phyloP scores from a whole-genome alignment of 129 eudicot species.

The Apium graveolens region DNA sequence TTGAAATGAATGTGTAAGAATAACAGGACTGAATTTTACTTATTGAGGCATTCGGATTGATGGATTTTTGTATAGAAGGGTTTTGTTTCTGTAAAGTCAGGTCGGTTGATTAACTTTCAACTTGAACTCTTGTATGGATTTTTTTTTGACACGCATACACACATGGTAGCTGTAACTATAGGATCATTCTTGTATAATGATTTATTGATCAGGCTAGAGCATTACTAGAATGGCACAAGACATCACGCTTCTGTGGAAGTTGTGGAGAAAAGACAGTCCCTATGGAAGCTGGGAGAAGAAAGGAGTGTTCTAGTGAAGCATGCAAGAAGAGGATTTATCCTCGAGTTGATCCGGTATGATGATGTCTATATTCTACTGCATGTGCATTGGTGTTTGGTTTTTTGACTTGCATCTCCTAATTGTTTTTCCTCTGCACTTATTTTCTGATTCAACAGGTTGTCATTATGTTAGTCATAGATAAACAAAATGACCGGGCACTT shows the following conservation, averaged over 20 bases:
- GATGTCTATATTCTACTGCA: slow-evolving; percentile 2
- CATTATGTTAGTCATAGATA: slow-evolving; percentile 84
- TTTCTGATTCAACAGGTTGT: slow-evolving; percentile 51
- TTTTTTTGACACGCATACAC: background rate
- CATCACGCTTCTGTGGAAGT: slow-evolving; percentile 71
- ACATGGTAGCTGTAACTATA: background rate
- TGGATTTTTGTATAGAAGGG: background rate
- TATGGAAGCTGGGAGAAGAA: slow-evolving; percentile 81
- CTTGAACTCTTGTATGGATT: background rate
- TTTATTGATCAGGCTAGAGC: slow-evolving; percentile 60
- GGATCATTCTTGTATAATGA: background rate
- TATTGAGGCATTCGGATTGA: background rate
- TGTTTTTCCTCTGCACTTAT: background rate
- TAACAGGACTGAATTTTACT: background rate
- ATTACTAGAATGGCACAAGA: slow-evolving; percentile 72
- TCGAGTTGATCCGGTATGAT: slow-evolving; percentile 81
- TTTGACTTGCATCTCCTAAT: background rate
- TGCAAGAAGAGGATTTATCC: slow-evolving; percentile 83
- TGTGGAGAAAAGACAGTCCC: slow-evolving; percentile 66
- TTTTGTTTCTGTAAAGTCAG: background rate
- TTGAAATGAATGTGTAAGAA: background rate
- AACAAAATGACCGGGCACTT: slow-evolving; percentile 70
- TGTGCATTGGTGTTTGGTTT: background rate
- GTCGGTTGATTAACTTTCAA: background rate
- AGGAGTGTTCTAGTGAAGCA: slow-evolving; percentile 54